These are phyloP conservation scores for Entomortierella parvispora DNA, from an alignment of 192 early-diverging fungal genomes.

Conservation along the genomic window DNA sequence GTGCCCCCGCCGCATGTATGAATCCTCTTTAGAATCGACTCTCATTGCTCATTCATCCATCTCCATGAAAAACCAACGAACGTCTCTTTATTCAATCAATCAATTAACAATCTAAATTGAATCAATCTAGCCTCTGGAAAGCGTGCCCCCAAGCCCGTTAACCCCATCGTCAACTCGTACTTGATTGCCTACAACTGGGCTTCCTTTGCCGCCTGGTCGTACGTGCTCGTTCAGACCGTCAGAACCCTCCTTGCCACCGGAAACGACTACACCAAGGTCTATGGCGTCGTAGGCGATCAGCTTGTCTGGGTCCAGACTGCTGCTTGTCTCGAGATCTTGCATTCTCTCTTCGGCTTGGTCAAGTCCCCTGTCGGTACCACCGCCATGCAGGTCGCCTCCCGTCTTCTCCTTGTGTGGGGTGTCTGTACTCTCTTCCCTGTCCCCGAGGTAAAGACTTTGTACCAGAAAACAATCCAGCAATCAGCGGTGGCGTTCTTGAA, in stretches of 20 bases:
- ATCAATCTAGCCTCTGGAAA: constrained; percentile 23
- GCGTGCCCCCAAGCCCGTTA: constrained; percentile 43
- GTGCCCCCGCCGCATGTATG: constrained; percentile 24
- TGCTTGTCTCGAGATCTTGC: constrained; percentile 83
- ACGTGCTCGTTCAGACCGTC: constrained; percentile 68
- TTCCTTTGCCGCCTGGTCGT: constrained; percentile 87
- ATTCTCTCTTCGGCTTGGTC: constrained; percentile 73
- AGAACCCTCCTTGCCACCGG: constrained; percentile 63
- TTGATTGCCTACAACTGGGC: constrained; percentile 87
- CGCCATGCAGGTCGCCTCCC: constrained; percentile 86
- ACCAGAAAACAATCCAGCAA: background rate
- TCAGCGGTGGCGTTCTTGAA: background rate
- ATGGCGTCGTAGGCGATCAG: constrained; percentile 69
- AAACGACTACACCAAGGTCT: constrained; percentile 66
- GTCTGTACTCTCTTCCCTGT: constrained; percentile 75
- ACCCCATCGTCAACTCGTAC: constrained; percentile 65
- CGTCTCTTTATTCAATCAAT: background rate
- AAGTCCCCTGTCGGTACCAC: constrained; percentile 84
- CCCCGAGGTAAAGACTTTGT: constrained; percentile 57
- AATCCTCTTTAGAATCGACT: background rate
- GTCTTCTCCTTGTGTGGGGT: constrained; percentile 87
- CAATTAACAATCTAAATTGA: background rate
- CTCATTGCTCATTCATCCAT: background rate
- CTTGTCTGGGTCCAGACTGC: constrained; percentile 82
- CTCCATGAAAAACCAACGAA: background rate